These are phyloP conservation scores for Sporodiniella umbellata DNA, from an alignment of 371 early-diverging fungal genomes.

Conservation along the genomic window DNA sequence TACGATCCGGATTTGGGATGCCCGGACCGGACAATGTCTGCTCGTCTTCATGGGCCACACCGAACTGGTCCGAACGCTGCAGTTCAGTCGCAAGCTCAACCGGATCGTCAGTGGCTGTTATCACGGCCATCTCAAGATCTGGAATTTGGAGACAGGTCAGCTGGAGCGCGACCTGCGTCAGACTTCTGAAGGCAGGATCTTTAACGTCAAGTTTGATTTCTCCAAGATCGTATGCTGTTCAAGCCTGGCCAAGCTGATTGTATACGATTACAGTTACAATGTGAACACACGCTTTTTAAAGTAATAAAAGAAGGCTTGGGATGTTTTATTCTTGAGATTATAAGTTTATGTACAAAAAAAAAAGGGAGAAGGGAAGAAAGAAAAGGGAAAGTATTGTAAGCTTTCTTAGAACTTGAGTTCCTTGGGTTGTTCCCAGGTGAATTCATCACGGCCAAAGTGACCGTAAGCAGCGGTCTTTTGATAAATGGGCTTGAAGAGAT, in stretches of 20 bases:
- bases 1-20: conserved; percentile 94
- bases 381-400: too few species aligned
- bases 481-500: conserved; percentile 98
- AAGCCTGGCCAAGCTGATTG: conserved; percentile 69
- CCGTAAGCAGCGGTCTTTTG: conserved; percentile 97
- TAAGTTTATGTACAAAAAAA: conserved; percentile 5
- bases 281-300: conserved; percentile 60
- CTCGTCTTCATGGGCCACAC: conserved; percentile 64
- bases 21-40: conserved; percentile 33
- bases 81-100: conserved; percentile 38
- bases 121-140: conserved; percentile 86
- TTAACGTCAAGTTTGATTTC: conserved; percentile 81
- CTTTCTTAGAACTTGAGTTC: conserved; percentile 77
- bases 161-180: conserved; percentile 46
- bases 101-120: conserved; percentile 77
- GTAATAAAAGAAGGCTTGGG: conserved; percentile 2
- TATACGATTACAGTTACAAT: conserved; percentile 75
- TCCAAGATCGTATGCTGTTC: conserved; percentile 81
- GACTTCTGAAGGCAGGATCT: conserved; percentile 73
- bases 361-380: conserved; percentile 4
- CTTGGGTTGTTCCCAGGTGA: conserved; percentile 97
- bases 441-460: conserved; percentile 97
- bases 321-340: not conserved
- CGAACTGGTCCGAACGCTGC: conserved; percentile 76
- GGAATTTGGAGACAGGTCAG: conserved; percentile 62